phyloP scores from a whole-genome alignment of 805 yeast genomes.

The Yarrowia divulgata region DNA sequence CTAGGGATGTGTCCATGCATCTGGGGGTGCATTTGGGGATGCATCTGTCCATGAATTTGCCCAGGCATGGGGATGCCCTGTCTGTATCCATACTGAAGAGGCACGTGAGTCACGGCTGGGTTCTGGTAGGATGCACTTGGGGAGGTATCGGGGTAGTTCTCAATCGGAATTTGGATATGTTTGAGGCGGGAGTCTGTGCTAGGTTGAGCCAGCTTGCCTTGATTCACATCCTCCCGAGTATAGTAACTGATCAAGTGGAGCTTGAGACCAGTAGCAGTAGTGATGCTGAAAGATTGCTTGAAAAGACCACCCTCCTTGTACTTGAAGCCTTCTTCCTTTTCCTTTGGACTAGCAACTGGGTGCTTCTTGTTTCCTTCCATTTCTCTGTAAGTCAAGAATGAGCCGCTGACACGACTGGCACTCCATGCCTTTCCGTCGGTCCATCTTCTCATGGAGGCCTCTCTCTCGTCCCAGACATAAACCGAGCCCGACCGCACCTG shows the following conservation, averaged over 20 bases:
- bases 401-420: constrained; percentile 71
- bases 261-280: constrained; percentile 60
- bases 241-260: constrained; percentile 68
- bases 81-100: constrained; percentile 30
- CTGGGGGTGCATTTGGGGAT: constrained; percentile 30
- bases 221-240: constrained; percentile 48
- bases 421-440: constrained; percentile 80
- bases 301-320: constrained; percentile 62
- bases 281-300: constrained; percentile 68
- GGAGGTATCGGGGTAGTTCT: constrained; percentile 40
- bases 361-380: constrained; percentile 53
- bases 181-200: constrained; percentile 54
- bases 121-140: constrained; percentile 43
- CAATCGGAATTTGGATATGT: constrained; percentile 49
- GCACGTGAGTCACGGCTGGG: constrained; percentile 29
- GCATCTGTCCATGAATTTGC: constrained; percentile 13
- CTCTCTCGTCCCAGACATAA: constrained; percentile 74
- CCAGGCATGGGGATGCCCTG: constrained; percentile 34
- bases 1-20: constrained; percentile 17
- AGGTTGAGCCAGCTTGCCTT: constrained; percentile 53
- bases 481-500: constrained; percentile 65
- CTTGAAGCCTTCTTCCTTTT: constrained; percentile 49
- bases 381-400: constrained; percentile 68
- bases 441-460: constrained; percentile 77
- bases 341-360: constrained; percentile 16